phyloP scores from a whole-genome alignment of 2,329 filamentous ascomycete species.

The Botrytis porri region DNA sequence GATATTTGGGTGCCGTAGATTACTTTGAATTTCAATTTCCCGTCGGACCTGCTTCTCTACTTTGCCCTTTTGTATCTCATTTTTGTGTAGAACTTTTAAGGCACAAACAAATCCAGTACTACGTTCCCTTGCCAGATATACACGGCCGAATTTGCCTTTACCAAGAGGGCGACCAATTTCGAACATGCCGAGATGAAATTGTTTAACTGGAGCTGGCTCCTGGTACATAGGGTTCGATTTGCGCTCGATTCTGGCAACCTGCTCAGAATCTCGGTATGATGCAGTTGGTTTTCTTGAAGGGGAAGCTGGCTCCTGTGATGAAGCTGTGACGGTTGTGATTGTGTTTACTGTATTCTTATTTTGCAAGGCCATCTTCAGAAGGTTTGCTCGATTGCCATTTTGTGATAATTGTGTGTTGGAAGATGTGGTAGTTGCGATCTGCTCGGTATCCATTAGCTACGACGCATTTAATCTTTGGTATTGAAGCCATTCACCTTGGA shows the following conservation, averaged over 20 bases:
- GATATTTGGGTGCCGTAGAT: constrained; percentile 70
- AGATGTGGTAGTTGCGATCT: constrained; percentile 33
- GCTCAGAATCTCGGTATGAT: constrained; percentile 46
- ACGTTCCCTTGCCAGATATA: constrained; percentile 68
- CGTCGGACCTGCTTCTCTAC: constrained; percentile 72
- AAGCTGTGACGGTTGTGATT: constrained; percentile 64
- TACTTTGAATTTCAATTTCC: constrained; percentile 73
- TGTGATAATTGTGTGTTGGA: constrained; percentile 43
- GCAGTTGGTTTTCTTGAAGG: constrained; percentile 51
- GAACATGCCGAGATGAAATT: constrained; percentile 75
- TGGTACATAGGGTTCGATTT: constrained; percentile 53
- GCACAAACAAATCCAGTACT: constrained; percentile 68
- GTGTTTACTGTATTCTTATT: constrained; percentile 68
- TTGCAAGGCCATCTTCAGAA: constrained; percentile 83
- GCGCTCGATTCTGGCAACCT: constrained; percentile 49
- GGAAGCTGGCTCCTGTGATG: constrained; percentile 57
- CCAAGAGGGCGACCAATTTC: constrained; percentile 71
- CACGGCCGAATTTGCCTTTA: constrained; percentile 71
- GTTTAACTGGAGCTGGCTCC: constrained; percentile 54
- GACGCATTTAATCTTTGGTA: constrained; percentile 19
- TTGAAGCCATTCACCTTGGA: constrained; percentile 66
- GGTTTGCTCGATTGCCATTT: constrained; percentile 67
- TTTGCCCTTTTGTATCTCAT: constrained; percentile 61
- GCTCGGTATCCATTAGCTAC: constrained; percentile 39
- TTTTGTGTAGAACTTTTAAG: constrained; percentile 72